These are phyloP conservation scores for Pontederia crassipes DNA, from an alignment of 176 grass and related monocot genomes.

Conservation along the genomic window DNA sequence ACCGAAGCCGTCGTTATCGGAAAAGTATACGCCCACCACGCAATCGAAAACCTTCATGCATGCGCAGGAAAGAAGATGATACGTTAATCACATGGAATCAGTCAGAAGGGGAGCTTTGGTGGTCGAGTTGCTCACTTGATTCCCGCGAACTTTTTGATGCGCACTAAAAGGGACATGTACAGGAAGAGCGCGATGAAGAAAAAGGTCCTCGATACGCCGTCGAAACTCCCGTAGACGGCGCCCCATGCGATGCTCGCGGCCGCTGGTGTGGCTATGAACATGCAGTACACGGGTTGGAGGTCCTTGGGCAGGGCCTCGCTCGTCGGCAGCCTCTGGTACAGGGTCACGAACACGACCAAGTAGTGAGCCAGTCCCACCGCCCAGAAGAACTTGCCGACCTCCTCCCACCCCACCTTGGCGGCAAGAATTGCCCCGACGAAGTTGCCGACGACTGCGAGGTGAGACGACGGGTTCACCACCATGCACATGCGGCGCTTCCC, in stretches of 20 bases:
- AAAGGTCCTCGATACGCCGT: conserved; percentile 40
- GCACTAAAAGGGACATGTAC: conserved; percentile 57
- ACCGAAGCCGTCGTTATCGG: conserved; percentile 83
- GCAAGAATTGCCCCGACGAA: conserved; percentile 89
- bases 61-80: neutral
- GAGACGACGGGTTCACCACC: conserved; percentile 88
- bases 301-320: conserved; percentile 82
- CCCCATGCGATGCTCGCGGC: conserved; percentile 82
- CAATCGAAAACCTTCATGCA: conserved; percentile 50
- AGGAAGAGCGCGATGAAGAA: conserved; percentile 90
- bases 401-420: conserved; percentile 62
- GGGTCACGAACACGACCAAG: conserved; percentile 76
- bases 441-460: conserved; percentile 79
- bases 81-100: neutral
- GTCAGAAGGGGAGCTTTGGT: neutral
- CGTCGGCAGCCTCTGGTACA: conserved; percentile 93
- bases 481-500: conserved; percentile 63
- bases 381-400: conserved; percentile 83
- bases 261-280: conserved; percentile 83
- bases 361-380: conserved; percentile 84
- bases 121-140: too few species aligned
- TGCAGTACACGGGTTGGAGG: conserved; percentile 87
- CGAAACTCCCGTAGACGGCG: conserved; percentile 63
- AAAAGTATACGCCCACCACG: conserved; percentile 98
- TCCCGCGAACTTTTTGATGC: neutral